These are phyloP conservation scores for Thelonectria blattea DNA, from an alignment of 2,329 filamentous ascomycete genomes.

Conservation along the genomic window DNA sequence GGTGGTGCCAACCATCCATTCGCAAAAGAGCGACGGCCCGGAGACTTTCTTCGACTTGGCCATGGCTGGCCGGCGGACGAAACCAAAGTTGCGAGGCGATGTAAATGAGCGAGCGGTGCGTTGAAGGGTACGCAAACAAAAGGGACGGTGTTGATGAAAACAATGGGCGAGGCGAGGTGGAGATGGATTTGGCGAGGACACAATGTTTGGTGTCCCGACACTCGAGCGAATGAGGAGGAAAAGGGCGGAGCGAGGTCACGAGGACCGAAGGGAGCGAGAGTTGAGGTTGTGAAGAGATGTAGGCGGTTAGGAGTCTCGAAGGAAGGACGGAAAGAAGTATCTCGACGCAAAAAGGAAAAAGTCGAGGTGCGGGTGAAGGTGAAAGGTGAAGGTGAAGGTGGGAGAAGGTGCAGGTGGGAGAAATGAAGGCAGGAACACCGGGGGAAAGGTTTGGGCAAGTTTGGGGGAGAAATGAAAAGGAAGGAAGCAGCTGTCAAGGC, in stretches of 20 bases:
- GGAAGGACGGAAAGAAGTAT: neutral
- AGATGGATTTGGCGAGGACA: neutral
- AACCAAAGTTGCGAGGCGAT: neutral
- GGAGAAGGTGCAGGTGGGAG: too few relatives aligned
- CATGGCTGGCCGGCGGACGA: constrained; percentile 28
- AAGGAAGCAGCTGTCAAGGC: neutral
- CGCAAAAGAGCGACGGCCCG: constrained; percentile 43
- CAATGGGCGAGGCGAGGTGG: neutral
- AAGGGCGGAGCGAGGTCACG: neutral
- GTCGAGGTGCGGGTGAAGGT: too few relatives aligned
- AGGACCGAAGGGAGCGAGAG: neutral
- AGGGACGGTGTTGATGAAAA: neutral
- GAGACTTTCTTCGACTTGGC: constrained; percentile 18
- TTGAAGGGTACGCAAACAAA: neutral
- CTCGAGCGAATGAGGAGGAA: neutral
- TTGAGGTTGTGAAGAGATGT: neutral
- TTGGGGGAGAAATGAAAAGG: neutral
- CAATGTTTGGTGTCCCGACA: neutral
- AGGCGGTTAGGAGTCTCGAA: neutral
- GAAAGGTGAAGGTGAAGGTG: too few relatives aligned
- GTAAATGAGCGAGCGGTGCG: neutral
- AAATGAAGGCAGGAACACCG: neutral
- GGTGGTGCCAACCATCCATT: constrained; percentile 50
- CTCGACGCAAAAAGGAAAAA: neutral
- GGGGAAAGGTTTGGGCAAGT: too few relatives aligned